A percentile compares a stretch with the other conserved stretches of the same genome.
Conservation (phyloP, 2,329 filamentous ascomycete species). For the Fusarium nurragi region DNA sequence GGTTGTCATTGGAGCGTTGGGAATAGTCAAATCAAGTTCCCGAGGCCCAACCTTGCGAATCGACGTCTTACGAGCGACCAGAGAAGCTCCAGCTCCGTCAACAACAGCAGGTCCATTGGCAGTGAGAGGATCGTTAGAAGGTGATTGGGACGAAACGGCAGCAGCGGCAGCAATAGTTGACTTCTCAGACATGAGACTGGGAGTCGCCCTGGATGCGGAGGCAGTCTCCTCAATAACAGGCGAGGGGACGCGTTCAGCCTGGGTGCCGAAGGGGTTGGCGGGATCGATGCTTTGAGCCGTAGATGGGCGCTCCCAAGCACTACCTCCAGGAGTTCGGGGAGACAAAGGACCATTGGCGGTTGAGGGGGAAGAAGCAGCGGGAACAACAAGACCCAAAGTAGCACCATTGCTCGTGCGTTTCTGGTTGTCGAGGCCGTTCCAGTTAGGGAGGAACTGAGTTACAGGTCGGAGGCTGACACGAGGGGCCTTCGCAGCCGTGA, state of each 20-base stretch:
- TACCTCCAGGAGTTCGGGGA: slow-evolving; percentile 47
- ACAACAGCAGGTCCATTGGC: slow-evolving; percentile 52
- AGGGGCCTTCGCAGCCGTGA: slow-evolving; percentile 68
- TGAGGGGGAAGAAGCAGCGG: slow-evolving; percentile 41
- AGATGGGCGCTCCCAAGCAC: slow-evolving; percentile 60
- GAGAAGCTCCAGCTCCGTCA: slow-evolving; percentile 49
- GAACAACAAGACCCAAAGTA: slow-evolving; percentile 51
- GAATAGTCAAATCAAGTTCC: slow-evolving; percentile 64
- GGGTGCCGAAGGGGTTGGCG: slow-evolving; percentile 76
- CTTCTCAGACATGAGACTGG: slow-evolving; percentile 49
- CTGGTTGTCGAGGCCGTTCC: slow-evolving; percentile 59
- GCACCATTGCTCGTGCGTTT: slow-evolving; percentile 62
- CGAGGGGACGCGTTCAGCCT: slow-evolving; percentile 61
- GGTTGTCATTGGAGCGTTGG: slow-evolving; percentile 47
- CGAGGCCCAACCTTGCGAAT: slow-evolving; percentile 63
- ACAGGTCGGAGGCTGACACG: slow-evolving; percentile 85
- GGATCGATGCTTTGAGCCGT: slow-evolving; percentile 60
- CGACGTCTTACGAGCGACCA: slow-evolving; percentile 64
- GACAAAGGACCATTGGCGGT: slow-evolving; percentile 32
- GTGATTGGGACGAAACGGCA: slow-evolving; percentile 36
- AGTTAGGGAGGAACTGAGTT: slow-evolving; percentile 81
- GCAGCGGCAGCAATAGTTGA: slow-evolving; percentile 21
- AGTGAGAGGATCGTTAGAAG: slow-evolving; percentile 49
- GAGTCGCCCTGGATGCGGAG: slow-evolving; percentile 38
- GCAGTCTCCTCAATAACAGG: slow-evolving; percentile 51